Evolutionary conservation across 768 basidiomycete species (phyloP), one percentile per base, ranked within the genome.

Genomic region (Fomitopsis pulvina): DNA sequence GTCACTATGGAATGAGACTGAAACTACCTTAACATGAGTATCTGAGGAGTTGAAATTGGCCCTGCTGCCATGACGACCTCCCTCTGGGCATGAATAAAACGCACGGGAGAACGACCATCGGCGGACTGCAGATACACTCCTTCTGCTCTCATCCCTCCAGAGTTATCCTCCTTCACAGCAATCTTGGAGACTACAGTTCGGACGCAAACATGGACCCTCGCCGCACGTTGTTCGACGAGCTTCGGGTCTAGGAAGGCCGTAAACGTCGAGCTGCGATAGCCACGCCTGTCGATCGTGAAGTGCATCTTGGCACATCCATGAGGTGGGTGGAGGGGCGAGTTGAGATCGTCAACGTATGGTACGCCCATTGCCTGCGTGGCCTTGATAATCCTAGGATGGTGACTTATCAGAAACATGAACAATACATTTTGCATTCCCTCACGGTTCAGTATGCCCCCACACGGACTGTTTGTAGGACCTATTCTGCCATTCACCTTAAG

Each of bases 341-440:
- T 57, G 5, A 57, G 42, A 40, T 62, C 61, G 4, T 51, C 46
- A 14, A 58, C 52, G 45, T 52, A 55, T 12, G 57, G 61, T n/a
- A 62, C 37, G 0, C 61, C 61, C 8, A 62, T 38, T 1, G 50
- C 29, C 28, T 57, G 20, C 12, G 21, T 12, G 10, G 41, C 41
- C 20, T 26, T 4, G 16, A 41, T 22, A 16, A 41, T 41, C 12
- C 41, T 41, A 18, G 9, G 39, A 18, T 40, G 20, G 7, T 40
- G n/a, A n/a, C n/a, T n/a, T n/a, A n/a, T n/a, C 16, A 32, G 30
- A 7, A 32, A 16, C 30, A 7, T 32, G 7, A 16, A 7, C 30
- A 32, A 8, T 16, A 32, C 7, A 7, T 32, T 7, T 16, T 32
- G 30, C 16, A 32, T 16, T 32, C 30, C 3, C 10, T 10, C 25